Conservation (phyloP, 139 green algal species). For the Micractinium conductrix region DNA sequence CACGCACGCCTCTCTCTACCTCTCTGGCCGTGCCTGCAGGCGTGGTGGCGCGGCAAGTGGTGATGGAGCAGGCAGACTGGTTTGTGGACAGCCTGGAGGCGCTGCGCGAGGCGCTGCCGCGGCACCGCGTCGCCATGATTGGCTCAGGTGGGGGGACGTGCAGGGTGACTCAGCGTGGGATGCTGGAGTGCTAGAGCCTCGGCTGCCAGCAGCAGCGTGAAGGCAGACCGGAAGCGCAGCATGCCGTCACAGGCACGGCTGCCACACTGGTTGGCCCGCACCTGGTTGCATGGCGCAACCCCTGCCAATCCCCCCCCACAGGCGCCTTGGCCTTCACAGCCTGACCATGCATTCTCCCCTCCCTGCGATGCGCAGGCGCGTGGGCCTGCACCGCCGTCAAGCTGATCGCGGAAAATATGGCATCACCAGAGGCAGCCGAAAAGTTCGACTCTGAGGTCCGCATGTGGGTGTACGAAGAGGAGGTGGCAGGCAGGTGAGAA, state of each 20-base stretch:
- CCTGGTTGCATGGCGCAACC: too few relatives aligned
- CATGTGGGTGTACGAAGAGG: constrained; percentile 53
- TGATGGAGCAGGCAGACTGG: constrained; percentile 69
- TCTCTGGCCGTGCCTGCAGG: too few relatives aligned
- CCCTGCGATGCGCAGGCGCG: constrained; percentile 49
- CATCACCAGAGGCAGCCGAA: constrained; percentile 47
- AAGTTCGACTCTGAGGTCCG: constrained; percentile 64
- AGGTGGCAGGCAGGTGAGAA: constrained; percentile 32
- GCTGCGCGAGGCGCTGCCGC: constrained; percentile 42
- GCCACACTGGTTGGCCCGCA: too few relatives aligned
- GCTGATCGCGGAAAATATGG: constrained; percentile 58
- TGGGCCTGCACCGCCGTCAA: constrained; percentile 66
- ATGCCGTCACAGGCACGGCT: too few relatives aligned
- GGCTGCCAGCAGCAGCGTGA: not conserved
- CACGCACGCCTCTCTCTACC: not conserved
- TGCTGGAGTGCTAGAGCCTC: too few relatives aligned
- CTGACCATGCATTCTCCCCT: too few relatives aligned
- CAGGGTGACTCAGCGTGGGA: too few relatives aligned
- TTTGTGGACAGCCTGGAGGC: constrained; percentile 53
- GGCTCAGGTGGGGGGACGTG: constrained; percentile 44
- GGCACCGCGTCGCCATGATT: constrained; percentile 44
- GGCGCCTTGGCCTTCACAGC: too few relatives aligned
- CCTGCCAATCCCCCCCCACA: too few relatives aligned
- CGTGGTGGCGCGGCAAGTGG: constrained; percentile 57
- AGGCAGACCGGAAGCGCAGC: not conserved